Evolutionary conservation across 192 early-diverging fungal species (phyloP).

Genomic region (Backusella sp.): DNA sequence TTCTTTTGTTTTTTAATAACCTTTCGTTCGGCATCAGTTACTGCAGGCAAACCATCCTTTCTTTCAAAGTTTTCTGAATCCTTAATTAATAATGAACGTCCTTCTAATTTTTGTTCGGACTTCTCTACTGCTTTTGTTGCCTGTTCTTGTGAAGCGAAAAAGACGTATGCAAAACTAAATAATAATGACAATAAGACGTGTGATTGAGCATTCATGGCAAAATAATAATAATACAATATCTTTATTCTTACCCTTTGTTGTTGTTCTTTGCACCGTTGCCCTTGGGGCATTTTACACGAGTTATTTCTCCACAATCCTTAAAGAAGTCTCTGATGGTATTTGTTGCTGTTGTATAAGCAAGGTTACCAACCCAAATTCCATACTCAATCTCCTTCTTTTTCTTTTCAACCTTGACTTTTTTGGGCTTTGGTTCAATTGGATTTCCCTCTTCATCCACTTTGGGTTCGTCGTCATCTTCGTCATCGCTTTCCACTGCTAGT

Average conservation of each 20-base stretch:
- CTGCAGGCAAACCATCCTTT: slow-evolving; percentile 52
- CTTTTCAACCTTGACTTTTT: slow-evolving; percentile 15
- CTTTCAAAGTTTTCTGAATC: slow-evolving; percentile 55
- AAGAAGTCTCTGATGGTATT: slow-evolving; percentile 60
- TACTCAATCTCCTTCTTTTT: slow-evolving; percentile 30
- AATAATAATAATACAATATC: background rate
- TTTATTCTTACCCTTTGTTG: slow-evolving; percentile 35
- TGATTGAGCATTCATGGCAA: background rate
- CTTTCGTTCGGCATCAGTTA: slow-evolving; percentile 30
- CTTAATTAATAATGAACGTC: slow-evolving; percentile 67
- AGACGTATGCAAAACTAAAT: slow-evolving; percentile 70
- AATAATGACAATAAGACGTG: background rate
- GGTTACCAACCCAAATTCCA: slow-evolving; percentile 75
- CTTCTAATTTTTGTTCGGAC: slow-evolving; percentile 59
- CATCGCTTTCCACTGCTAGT: slow-evolving; percentile 28
- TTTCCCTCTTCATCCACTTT: slow-evolving; percentile 39
- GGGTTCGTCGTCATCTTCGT: slow-evolving; percentile 39
- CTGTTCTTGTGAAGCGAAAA: slow-evolving; percentile 56
- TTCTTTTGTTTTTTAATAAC: slow-evolving; percentile 50
- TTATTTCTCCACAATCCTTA: slow-evolving; percentile 46
- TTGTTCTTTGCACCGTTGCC: slow-evolving; percentile 42
- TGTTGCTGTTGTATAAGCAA: slow-evolving; percentile 57
- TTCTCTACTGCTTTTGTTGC: slow-evolving; percentile 57
- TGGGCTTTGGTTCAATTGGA: slow-evolving; percentile 41
- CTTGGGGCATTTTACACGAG: slow-evolving; percentile 48